phyloP scores from a whole-genome alignment of 2,329 filamentous ascomycete genomes.

The Fusarium sambucinum region DNA sequence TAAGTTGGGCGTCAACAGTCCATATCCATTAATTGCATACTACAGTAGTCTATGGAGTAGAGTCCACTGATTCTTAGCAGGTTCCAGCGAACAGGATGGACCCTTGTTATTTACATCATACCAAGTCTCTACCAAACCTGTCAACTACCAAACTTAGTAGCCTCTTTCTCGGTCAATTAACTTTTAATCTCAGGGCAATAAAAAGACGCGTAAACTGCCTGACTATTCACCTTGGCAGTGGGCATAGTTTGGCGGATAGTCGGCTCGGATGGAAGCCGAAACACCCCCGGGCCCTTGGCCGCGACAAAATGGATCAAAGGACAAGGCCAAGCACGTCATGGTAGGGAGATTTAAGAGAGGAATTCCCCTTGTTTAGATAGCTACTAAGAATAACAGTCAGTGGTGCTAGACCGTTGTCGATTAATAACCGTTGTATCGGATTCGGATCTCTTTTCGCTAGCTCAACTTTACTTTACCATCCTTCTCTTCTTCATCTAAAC shows the following conservation, averaged over 20 bases:
- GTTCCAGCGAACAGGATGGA: constrained; percentile 1
- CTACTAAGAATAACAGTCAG: constrained; percentile 1
- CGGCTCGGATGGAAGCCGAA: constrained; percentile 44
- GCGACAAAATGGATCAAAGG: constrained; percentile 2
- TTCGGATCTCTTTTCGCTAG: neutral
- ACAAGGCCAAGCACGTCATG: constrained; percentile 46
- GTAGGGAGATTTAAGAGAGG: constrained; percentile 11
- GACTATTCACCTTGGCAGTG: constrained; percentile 31
- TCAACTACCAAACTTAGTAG: neutral
- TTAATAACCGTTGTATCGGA: neutral
- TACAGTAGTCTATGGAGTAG: too few species aligned
- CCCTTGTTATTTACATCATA: constrained; percentile 10
- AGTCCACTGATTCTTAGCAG: neutral
- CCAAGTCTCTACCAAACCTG: neutral
- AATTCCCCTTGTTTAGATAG: constrained; percentile 7
- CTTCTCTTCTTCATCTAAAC: constrained; percentile 4
- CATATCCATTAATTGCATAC: neutral
- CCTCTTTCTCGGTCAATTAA: neutral
- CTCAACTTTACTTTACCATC: constrained; percentile 1
- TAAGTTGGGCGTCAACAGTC: constrained; percentile 28
- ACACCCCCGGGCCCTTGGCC: constrained; percentile 26
- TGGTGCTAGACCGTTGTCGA: neutral
- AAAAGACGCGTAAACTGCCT: constrained; percentile 26
- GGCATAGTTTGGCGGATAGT: constrained; percentile 40
- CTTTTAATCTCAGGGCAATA: neutral